phyloP scores from a whole-genome alignment of 345 rosid genomes.

The Salix arbutifolia region DNA sequence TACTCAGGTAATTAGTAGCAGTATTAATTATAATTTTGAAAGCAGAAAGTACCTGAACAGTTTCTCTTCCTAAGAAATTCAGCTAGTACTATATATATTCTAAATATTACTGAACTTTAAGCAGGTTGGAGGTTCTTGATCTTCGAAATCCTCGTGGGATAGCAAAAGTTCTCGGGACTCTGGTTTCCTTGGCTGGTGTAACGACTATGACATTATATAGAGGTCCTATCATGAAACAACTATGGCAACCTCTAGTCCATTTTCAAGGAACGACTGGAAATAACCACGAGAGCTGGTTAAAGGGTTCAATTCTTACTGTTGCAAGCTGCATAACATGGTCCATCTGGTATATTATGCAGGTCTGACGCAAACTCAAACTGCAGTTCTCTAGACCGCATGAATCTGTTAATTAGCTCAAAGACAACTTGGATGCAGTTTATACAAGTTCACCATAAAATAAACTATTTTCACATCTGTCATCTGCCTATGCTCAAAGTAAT shows the following conservation, averaged over 20 bases:
- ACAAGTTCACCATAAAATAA: no score
- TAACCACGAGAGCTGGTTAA: conserved; percentile 50
- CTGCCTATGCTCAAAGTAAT: no score
- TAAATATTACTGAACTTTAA: background rate
- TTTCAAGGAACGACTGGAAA: conserved; percentile 19
- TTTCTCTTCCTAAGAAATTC: background rate
- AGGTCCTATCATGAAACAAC: conserved; percentile 42
- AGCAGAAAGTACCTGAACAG: background rate
- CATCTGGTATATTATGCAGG: conserved; percentile 67
- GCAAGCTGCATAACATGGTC: conserved; percentile 66
- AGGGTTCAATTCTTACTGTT: conserved; percentile 54
- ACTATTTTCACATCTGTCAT: no score
- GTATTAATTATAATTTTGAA: background rate
- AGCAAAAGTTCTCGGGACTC: conserved; percentile 53
- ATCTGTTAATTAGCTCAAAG: no score
- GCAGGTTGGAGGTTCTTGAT: conserved; percentile 54
- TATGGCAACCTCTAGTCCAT: conserved; percentile 38
- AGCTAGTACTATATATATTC: background rate
- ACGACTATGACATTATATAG: conserved; percentile 51
- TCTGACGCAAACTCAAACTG: conserved; percentile 11
- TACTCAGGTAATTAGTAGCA: conserved; percentile 15
- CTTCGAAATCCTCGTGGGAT: conserved; percentile 46
- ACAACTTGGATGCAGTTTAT: no score
- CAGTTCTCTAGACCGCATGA: background rate
- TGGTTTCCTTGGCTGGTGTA: conserved; percentile 51